Percentiles rank a stretch among this genome's conserved stretches.
phyloP scores from a whole-genome alignment of 305 asterid species.

The Fraxinus dipetala region DNA sequence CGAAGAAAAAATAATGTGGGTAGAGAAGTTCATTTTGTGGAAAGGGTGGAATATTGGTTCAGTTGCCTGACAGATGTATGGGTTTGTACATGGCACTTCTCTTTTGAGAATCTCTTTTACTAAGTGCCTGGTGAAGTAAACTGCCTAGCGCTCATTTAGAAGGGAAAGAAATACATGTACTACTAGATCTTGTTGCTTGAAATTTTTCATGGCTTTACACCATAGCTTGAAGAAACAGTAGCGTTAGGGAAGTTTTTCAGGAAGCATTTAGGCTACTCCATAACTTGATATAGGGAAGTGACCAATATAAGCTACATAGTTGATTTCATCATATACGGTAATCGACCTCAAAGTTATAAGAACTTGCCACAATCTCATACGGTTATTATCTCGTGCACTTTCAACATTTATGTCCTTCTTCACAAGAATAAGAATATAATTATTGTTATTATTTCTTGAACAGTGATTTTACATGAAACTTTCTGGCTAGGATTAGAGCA shows the following conservation, averaged over 20 bases:
- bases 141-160: background rate
- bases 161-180: background rate
- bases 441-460: background rate
- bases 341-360: background rate
- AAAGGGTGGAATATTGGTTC: background rate
- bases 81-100: background rate
- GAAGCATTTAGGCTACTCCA: background rate
- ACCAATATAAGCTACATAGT: background rate
- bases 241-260: background rate
- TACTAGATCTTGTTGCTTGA: background rate
- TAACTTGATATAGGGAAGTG: background rate
- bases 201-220: background rate
- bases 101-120: background rate
- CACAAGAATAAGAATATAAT: background rate
- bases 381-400: background rate
- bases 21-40: background rate
- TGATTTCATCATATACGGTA: background rate
- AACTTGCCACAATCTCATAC: background rate
- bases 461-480: background rate
- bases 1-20: slow-evolving; percentile 1
- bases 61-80: background rate
- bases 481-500: slow-evolving; percentile 9
- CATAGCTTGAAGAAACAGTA: slow-evolving; percentile 2
- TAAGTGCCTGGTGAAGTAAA: background rate
- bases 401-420: background rate